These are phyloP conservation scores for Boletellus dicymbophilus DNA, from an alignment of 1,284 basidiomycete species.

Conservation along the genomic window DNA sequence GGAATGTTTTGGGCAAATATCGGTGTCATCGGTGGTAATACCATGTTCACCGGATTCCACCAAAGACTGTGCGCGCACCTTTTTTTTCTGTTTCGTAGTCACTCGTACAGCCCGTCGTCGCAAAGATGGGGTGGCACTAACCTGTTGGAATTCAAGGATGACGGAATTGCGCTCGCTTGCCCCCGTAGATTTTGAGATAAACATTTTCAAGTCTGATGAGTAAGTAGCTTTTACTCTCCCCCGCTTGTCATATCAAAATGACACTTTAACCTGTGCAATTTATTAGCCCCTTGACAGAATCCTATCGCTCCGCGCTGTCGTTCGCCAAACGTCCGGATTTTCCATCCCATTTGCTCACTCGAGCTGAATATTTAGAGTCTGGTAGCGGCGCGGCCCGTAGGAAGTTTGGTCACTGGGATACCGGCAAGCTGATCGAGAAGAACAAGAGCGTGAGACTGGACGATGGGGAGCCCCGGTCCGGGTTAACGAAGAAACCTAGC, in stretches of 20 bases:
- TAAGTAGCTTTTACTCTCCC: constrained; percentile 40
- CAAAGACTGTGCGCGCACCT: constrained; percentile 74
- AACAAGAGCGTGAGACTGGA: constrained; percentile 19
- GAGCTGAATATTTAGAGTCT: constrained; percentile 80
- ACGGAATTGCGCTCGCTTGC: constrained; percentile 78
- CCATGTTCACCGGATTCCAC: constrained; percentile 74
- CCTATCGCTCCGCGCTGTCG: constrained; percentile 66
- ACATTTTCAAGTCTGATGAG: constrained; percentile 73
- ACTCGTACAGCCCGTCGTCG: constrained; percentile 13
- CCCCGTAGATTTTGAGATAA: constrained; percentile 74
- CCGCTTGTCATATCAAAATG: constrained; percentile 6
- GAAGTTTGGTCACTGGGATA: constrained; percentile 58
- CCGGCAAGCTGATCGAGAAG: constrained; percentile 25
- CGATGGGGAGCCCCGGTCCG: constrained; percentile 29
- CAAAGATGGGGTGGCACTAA: constrained; percentile 14
- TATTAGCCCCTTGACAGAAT: constrained; percentile 71
- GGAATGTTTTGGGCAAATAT: constrained; percentile 96
- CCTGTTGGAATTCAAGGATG: constrained; percentile 40
- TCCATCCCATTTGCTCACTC: constrained; percentile 58
- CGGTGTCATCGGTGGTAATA: constrained; percentile 84
- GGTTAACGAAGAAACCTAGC: constrained; percentile 30
- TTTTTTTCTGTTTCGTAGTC: too few relatives aligned
- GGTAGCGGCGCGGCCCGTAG: constrained; percentile 74
- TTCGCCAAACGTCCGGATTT: constrained; percentile 61
- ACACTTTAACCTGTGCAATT: constrained; percentile 10